Conservation (phyloP, 768 basidiomycete species). For the Cystobasidium onofrii region DNA sequence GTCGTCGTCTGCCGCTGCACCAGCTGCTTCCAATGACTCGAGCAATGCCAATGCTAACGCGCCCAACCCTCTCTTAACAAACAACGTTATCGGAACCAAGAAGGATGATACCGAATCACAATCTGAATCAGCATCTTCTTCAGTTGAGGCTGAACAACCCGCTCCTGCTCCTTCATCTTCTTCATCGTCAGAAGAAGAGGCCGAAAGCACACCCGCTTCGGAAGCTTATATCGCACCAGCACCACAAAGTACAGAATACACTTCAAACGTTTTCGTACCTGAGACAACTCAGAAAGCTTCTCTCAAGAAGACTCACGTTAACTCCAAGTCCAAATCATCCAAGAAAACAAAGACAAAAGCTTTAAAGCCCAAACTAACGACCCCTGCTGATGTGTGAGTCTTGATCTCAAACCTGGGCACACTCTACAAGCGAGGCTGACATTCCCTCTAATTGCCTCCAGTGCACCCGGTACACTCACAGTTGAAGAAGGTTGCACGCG, state of each 20-base stretch:
- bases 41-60: neutral
- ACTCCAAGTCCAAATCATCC: neutral
- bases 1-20: neutral
- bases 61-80: neutral
- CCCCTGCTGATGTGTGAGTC: neutral
- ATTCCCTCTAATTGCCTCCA: neutral
- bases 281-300: neutral
- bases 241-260: neutral
- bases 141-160: too few relatives aligned
- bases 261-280: neutral
- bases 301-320: neutral
- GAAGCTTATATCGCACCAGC: neutral
- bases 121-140: neutral
- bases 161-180: neutral
- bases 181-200: neutral
- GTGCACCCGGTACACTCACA: slow-evolving; percentile 2
- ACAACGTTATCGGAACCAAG: neutral
- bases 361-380: neutral
- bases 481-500: slow-evolving; percentile 17
- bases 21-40: neutral
- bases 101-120: neutral
- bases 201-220: neutral
- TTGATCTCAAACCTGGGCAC: too few relatives aligned
- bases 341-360: neutral
- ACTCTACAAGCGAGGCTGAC: neutral